A percentile compares a stretch with the other conserved stretches of the same genome.
Evolutionary conservation across 2,329 filamentous ascomycete species (phyloP).

Genomic region (Penicillium sp.): DNA sequence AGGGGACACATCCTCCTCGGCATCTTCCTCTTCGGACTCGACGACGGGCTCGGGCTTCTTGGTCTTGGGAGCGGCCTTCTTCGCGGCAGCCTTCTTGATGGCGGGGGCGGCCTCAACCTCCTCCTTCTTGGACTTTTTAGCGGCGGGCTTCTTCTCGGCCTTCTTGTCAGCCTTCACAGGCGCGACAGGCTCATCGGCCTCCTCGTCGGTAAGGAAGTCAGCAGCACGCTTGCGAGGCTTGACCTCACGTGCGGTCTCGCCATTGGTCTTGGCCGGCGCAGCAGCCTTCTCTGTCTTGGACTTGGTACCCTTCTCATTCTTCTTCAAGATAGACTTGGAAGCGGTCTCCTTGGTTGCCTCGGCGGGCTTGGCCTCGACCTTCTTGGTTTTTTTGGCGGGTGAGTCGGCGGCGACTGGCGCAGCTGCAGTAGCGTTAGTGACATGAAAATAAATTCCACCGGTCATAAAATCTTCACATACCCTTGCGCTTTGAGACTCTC

Average conservation of each 20-base stretch:
- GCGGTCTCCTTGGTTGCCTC: conserved; percentile 26
- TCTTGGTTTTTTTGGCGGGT: conserved; percentile 62
- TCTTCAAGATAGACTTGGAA: conserved; percentile 36
- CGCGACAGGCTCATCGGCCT: conserved; percentile 28
- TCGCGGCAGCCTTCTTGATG: conserved; percentile 12
- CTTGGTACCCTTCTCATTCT: conserved; percentile 25
- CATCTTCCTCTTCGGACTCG: conserved; percentile 34
- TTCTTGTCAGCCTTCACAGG: conserved; percentile 48
- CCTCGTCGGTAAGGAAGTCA: conserved; percentile 48
- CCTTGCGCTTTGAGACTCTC: conserved; percentile 52
- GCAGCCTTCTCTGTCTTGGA: conserved; percentile 25
- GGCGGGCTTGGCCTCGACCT: conserved; percentile 36
- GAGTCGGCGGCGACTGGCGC: conserved; percentile 43
- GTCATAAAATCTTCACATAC: conserved; percentile 20
- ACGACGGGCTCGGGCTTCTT: conserved; percentile 32
- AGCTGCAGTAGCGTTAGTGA: conserved; percentile 24
- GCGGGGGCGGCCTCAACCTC: conserved; percentile 31
- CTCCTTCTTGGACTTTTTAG: conserved; percentile 44
- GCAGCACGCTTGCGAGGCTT: conserved; percentile 49
- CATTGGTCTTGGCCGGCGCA: conserved; percentile 32
- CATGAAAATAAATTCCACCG: conserved; percentile 4
- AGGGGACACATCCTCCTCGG: conserved; percentile 18
- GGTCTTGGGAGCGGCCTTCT: conserved; percentile 39
- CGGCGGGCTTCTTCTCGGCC: conserved; percentile 34
- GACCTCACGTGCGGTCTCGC: conserved; percentile 34